Evolutionary conservation across 2,329 filamentous ascomycete species (phyloP).

Genomic region (Allantophomopsis cytisporea): DNA sequence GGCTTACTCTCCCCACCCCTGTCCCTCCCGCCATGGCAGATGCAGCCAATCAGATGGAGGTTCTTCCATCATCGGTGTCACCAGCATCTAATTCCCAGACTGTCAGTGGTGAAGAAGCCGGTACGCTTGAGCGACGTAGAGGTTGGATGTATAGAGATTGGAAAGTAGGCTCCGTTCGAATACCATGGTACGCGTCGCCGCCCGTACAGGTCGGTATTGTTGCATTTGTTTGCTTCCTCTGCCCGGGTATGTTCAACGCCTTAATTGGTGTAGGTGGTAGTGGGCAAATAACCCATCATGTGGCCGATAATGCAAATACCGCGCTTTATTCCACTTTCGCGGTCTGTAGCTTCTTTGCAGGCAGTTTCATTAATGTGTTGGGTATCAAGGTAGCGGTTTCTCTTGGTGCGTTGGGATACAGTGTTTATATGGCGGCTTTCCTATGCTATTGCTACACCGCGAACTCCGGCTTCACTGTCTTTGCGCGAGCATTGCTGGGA

Average conservation of each 20-base stretch:
- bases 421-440: slow-evolving; percentile 56
- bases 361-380: slow-evolving; percentile 61
- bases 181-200: slow-evolving; percentile 62
- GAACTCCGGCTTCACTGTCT: slow-evolving; percentile 48
- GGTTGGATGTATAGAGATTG: slow-evolving; percentile 58
- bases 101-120: no score
- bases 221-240: slow-evolving; percentile 56
- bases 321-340: slow-evolving; percentile 33
- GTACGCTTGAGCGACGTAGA: no score
- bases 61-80: no score
- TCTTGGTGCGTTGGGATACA: slow-evolving; percentile 63
- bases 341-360: slow-evolving; percentile 51
- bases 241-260: slow-evolving; percentile 57
- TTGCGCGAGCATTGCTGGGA: slow-evolving; percentile 63
- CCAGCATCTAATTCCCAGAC: no score
- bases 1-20: no score
- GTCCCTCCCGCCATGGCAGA: no score
- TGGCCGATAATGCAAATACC: slow-evolving; percentile 8
- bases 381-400: slow-evolving; percentile 54
- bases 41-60: no score
- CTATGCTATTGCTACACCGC: slow-evolving; percentile 21
- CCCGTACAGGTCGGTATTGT: slow-evolving; percentile 60
- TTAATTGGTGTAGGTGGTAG: background rate
- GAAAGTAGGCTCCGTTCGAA: slow-evolving; percentile 34
- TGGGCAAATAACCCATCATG: background rate